phyloP scores from a whole-genome alignment of 768 basidiomycete genomes.

The Trametes gibbosa region DNA sequence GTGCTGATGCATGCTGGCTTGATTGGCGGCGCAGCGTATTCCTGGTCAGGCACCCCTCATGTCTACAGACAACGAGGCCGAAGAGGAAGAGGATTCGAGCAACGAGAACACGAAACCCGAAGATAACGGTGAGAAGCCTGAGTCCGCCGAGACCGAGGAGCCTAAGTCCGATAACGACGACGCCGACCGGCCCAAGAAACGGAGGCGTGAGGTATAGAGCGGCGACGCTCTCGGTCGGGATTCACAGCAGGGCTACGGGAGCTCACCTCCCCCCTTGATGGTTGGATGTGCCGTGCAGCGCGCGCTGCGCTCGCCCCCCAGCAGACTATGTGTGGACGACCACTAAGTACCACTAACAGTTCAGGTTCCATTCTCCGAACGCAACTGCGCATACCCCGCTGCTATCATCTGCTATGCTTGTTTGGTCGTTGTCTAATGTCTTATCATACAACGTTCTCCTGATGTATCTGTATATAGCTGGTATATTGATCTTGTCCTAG shows the following conservation, averaged over 20 bases:
- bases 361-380: not conserved
- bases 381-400: not conserved
- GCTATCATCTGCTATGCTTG: slow-evolving; percentile 4
- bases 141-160: not conserved
- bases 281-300: too few species aligned
- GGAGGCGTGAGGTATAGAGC: not conserved
- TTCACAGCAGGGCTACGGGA: too few species aligned
- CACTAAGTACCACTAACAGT: too few species aligned
- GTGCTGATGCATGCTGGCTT: not conserved
- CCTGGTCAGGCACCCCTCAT: slow-evolving; percentile 53
- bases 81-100: not conserved
- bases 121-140: not conserved
- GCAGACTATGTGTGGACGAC: too few species aligned
- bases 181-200: not conserved
- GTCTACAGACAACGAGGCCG: slow-evolving; percentile 27
- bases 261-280: too few species aligned
- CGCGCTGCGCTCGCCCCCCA: too few species aligned
- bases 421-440: not conserved
- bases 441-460: not conserved
- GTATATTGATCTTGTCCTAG: not conserved
- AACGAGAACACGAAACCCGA: not conserved
- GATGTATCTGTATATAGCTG: not conserved
- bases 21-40: slow-evolving; percentile 42
- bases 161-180: too few species aligned
- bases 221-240: too few species aligned